phyloP scores from a whole-genome alignment of 352 stramenopile species.

The Pythium myriotylum region DNA sequence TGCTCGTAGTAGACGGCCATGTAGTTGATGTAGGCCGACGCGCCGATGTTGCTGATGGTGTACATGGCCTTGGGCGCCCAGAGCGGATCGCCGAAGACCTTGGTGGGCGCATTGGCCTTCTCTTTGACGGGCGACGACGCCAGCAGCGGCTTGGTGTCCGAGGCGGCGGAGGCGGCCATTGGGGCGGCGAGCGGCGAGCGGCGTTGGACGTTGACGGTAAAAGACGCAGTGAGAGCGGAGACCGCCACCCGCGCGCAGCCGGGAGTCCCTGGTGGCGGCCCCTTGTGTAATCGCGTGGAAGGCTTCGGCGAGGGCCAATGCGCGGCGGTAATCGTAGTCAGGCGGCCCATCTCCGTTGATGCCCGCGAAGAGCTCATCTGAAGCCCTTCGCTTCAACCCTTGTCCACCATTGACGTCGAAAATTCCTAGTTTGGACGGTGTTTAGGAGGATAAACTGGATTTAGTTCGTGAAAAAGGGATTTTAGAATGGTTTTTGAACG shows the following conservation, averaged over 20 bases:
- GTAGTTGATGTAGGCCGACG: conserved; percentile 77
- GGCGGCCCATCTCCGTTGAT: background rate
- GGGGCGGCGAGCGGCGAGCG: background rate
- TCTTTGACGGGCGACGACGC: background rate
- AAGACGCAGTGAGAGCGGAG: background rate
- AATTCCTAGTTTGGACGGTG: no score
- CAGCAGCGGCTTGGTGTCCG: background rate
- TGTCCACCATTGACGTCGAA: background rate
- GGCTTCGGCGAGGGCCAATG: background rate
- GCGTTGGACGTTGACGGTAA: background rate
- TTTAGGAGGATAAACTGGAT: no score
- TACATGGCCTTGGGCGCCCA: conserved; percentile 85
- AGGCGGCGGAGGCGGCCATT: background rate
- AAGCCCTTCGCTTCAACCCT: background rate
- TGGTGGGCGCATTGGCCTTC: conserved; percentile 10
- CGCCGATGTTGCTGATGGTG: conserved; percentile 57
- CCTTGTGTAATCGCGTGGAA: background rate
- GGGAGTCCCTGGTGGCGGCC: background rate
- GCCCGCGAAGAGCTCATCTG: background rate
- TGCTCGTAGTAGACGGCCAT: conserved; percentile 77
- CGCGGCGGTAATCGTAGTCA: background rate
- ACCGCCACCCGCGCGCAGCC: background rate
- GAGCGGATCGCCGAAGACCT: conserved; percentile 30
- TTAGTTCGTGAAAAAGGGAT: no score
- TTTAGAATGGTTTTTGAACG: no score